Evolutionary conservation across 2,329 filamentous ascomycete species (phyloP), one percentile per base, ranked within the genome.

Genomic region (Lachnellula subtilissima): DNA sequence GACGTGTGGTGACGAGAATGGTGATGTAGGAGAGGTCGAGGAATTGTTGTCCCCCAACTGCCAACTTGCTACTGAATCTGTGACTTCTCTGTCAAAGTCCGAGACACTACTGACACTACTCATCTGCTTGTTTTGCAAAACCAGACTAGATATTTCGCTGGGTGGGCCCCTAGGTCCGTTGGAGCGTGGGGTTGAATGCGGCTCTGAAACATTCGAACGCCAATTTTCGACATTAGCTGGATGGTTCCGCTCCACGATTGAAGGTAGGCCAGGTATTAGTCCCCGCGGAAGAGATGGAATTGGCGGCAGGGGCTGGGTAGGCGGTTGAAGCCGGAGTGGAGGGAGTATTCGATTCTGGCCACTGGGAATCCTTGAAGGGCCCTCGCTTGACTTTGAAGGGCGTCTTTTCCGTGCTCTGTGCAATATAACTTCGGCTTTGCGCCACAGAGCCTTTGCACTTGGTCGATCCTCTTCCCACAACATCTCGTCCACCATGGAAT

Each of bases 401-500:
- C 62, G 17, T 45, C 53, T 64, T 47, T 62, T 53, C 2, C 59
- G 54, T 25, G 63, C 61, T 52, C 58, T 57, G 15, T 55, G 42
- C 8, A 58, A 35, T 23, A 65, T 54, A 50, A 58, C 52, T 12
- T 64, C 63, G 9, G 63, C 56, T 48, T 65, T 64, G 5, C 60
- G 53, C 22, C 35, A 51, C 25, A 65, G 46, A 23, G 56, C 57
- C 43, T 64, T 64, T 3, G 65, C 61, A 52, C 48, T 62, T 8
- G 59, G 61, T 22, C 64, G 61, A 36, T 59, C 54, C 42, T 64
- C 61, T 23, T 65, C 59, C 53, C 57, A 62, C 19, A 67, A 48
- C 62, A 69, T 67, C 23, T 64, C 58, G 19, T 65, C 60, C 4
- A 64, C 60, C 59, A 67, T 62, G 3, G 59, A 54, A 32, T 63